These are phyloP conservation scores for Vaccinium macrocarpon DNA, from an alignment of 148 eudicot species.

Conservation along the genomic window DNA sequence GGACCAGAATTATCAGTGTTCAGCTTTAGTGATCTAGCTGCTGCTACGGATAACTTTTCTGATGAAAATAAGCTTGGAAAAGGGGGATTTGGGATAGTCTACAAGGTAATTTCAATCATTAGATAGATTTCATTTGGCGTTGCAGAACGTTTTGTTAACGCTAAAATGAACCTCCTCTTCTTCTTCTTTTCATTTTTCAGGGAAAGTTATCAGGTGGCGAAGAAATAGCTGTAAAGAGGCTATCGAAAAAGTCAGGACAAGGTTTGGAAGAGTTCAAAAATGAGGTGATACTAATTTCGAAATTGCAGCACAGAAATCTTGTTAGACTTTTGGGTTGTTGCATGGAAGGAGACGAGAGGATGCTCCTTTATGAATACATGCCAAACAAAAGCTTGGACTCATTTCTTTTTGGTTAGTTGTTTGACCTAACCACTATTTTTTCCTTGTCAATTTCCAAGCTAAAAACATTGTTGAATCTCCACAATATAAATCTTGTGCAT, in stretches of 20 bases:
- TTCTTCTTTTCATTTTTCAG: conserved; percentile 23
- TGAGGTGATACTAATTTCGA: conserved; percentile 53
- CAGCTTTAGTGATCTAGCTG: conserved; percentile 35
- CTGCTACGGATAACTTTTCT: conserved; percentile 47
- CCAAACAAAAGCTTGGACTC: conserved; percentile 61
- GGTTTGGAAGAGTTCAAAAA: conserved; percentile 70
- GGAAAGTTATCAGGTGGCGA: conserved; percentile 46
- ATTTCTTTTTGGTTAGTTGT: conserved; percentile 52
- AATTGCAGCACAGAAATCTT: conserved; percentile 63
- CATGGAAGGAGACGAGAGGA: conserved; percentile 53
- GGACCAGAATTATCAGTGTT: conserved; percentile 34
- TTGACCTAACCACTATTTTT: too few relatives aligned
- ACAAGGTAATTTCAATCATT: conserved; percentile 42
- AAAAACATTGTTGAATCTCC: neutral
- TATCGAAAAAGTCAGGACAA: conserved; percentile 62
- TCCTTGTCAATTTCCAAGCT: neutral
- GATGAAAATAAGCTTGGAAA: conserved; percentile 53
- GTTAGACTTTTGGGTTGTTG: conserved; percentile 55
- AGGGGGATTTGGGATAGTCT: conserved; percentile 73
- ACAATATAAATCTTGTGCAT: neutral
- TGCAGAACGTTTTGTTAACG: neutral
- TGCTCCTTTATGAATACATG: conserved; percentile 67
- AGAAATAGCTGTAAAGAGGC: conserved; percentile 68
- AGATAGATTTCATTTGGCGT: neutral
- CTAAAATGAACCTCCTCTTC: conserved; percentile 1